These are phyloP conservation scores for Xeromyces bisporus DNA, from an alignment of 495 filamentous ascomycete genomes.

Conservation along the genomic window DNA sequence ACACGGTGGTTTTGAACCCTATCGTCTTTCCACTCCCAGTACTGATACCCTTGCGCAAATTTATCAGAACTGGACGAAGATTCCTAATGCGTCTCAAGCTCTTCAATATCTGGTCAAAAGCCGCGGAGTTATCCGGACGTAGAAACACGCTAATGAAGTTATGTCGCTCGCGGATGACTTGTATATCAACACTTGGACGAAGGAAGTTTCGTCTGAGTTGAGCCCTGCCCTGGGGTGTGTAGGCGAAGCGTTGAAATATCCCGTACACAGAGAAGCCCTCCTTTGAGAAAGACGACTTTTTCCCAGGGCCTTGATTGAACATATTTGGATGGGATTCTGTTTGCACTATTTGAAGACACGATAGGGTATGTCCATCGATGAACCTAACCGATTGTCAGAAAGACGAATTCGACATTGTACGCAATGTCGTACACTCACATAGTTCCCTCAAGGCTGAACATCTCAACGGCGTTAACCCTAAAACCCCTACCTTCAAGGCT, in stretches of 20 bases:
- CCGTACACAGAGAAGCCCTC: conserved; percentile 84
- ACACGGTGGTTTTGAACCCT: conserved; percentile 48
- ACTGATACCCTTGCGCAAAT: conserved; percentile 61
- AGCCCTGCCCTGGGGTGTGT: conserved; percentile 64
- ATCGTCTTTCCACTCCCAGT: conserved; percentile 38
- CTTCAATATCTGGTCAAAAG: conserved; percentile 39
- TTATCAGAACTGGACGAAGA: conserved; percentile 49
- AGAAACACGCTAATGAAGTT: conserved; percentile 51
- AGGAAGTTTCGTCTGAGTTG: conserved; percentile 72
- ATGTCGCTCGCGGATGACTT: conserved; percentile 58
- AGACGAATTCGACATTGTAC: neutral
- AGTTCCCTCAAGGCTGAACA: conserved; percentile 57
- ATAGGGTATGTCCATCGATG: conserved; percentile 61
- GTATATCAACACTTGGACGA: conserved; percentile 53
- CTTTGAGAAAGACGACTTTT: conserved; percentile 53
- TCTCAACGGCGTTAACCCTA: conserved; percentile 47
- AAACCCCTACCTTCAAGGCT: conserved; percentile 42
- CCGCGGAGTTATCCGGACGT: conserved; percentile 46
- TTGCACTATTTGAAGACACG: conserved; percentile 72
- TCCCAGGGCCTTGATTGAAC: conserved; percentile 61
- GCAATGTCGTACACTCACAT: conserved; percentile 36
- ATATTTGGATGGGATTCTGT: conserved; percentile 72
- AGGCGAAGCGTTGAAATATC: conserved; percentile 59
- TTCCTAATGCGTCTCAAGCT: conserved; percentile 63
- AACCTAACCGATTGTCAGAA: conserved; percentile 34